phyloP scores from a whole-genome alignment of 2,329 filamentous ascomycete species.

The Pezicula carpinea region DNA sequence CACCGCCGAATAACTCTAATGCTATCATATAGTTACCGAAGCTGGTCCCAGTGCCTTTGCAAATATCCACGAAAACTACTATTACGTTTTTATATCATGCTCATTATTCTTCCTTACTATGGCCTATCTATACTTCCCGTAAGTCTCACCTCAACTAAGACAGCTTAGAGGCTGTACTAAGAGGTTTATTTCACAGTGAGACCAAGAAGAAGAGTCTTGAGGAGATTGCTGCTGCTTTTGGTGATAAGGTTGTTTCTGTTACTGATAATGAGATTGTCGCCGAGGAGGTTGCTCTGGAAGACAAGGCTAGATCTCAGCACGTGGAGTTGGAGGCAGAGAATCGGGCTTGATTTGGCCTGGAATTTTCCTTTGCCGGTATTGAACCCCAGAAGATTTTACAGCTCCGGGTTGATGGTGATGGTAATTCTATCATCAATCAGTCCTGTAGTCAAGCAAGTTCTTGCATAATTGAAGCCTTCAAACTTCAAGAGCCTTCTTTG shows the following conservation, averaged over 20 bases:
- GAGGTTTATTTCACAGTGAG: conserved; percentile 31
- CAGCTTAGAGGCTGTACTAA: neutral
- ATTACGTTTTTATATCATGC: conserved; percentile 54
- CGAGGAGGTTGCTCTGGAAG: conserved; percentile 2
- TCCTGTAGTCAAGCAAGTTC: too few species aligned
- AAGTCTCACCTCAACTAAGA: conserved; percentile 1
- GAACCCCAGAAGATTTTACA: too few species aligned
- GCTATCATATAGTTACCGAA: conserved; percentile 37
- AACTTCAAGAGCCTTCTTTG: too few species aligned
- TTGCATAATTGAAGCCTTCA: too few species aligned
- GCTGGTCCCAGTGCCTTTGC: conserved; percentile 51
- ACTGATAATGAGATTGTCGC: conserved; percentile 15
- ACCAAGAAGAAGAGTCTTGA: conserved; percentile 43
- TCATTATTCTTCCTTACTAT: conserved; percentile 45
- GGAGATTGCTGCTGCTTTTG: conserved; percentile 44
- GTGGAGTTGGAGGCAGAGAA: too few species aligned
- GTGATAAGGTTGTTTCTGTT: conserved; percentile 37
- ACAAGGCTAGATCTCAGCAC: conserved; percentile 2
- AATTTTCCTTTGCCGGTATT: too few species aligned
- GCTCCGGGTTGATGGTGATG: too few species aligned
- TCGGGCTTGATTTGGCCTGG: conserved; percentile 13
- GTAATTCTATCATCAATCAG: too few species aligned
- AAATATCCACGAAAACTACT: conserved; percentile 54
- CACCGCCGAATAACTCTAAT: conserved; percentile 5
- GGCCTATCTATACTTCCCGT: conserved; percentile 51